Base-by-base conservation (phyloP, 495 filamentous ascomycete species). In the Penicillium paxilli region DNA sequence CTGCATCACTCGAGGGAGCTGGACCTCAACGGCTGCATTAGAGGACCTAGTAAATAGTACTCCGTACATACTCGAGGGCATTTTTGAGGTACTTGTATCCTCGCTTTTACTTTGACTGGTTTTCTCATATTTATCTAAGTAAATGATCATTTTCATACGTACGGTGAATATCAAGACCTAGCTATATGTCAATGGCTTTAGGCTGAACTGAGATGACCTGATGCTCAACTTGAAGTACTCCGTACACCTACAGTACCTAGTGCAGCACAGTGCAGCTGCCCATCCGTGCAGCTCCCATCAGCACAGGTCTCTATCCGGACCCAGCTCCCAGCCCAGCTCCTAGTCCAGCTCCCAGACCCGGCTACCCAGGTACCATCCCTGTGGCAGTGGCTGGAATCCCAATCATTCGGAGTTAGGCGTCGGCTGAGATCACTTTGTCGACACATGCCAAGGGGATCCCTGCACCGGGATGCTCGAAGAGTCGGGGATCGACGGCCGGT, bases 371-470 rank as follows among this genome's bases (percentile, higher is more conserved):
- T 44, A 22, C 41, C 41, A 44, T 44, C 41, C 41, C 41, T 8
- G 41, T 22, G 41, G 17, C 20, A 38, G 44, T 26, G 44, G 35
- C 51, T 55, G 56, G 50, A 57, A 62, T 63, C 53, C 56, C 44
- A 65, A 65, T 60, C 37, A 55, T 40, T 62, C 57, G 54, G 54
- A 54, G 45, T 49, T 51, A 51, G 56, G 47, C 38, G 47, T 62
- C 62, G 62, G 54, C 55, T 62, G 52, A 30, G 55, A 59, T 53
- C 52, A 51, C 55, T 64, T 57, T 48, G 54, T 23, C 41, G 49
- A 33, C 47, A 57, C 59, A 59, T 65, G 62, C 59, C 59, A 62
- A 62, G 59, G 59, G 40, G 30, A 62, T 54, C 62, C 62, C 41
- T 65, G 62, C 55, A 35, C 22, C 35, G 24, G 23, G 19, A 35